These are phyloP conservation scores for Neonectria ditissima DNA, from an alignment of 2,329 filamentous ascomycete species.

Conservation along the genomic window DNA sequence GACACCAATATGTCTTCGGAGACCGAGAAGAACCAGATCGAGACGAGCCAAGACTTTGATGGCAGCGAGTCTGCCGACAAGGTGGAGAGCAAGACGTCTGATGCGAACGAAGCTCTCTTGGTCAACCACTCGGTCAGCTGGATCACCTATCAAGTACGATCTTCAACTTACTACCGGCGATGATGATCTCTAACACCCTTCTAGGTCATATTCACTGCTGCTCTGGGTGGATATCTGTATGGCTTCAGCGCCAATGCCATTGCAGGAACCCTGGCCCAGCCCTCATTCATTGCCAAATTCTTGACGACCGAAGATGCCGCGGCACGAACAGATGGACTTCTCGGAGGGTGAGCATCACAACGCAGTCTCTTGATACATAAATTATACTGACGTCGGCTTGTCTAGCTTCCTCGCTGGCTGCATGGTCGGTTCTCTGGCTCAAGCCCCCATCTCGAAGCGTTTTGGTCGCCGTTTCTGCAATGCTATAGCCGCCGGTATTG, in stretches of 20 bases:
- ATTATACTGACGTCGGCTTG: not conserved
- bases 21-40: conserved; percentile 17
- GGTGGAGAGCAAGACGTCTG: conserved; percentile 13
- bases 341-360: conserved; percentile 13
- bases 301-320: conserved; percentile 22
- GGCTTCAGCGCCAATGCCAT: conserved; percentile 35
- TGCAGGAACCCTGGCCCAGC: conserved; percentile 34
- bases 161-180: not conserved
- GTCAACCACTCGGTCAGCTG: conserved; percentile 30
- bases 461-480: conserved; percentile 31
- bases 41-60: conserved; percentile 21
- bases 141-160: conserved; percentile 29
- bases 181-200: not conserved
- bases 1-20: conserved; percentile 14
- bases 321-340: conserved; percentile 24
- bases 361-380: not conserved
- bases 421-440: conserved; percentile 31
- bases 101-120: not conserved
- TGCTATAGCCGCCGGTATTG: conserved; percentile 23
- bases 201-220: conserved; percentile 33
- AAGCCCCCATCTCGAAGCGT: conserved; percentile 31
- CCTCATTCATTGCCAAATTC: conserved; percentile 34
- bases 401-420: conserved; percentile 27
- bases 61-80: conserved; percentile 10
- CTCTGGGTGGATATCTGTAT: conserved; percentile 28